Evolutionary conservation across 495 filamentous ascomycete species (phyloP).

Genomic region (Penicillium cosmopolitanum): DNA sequence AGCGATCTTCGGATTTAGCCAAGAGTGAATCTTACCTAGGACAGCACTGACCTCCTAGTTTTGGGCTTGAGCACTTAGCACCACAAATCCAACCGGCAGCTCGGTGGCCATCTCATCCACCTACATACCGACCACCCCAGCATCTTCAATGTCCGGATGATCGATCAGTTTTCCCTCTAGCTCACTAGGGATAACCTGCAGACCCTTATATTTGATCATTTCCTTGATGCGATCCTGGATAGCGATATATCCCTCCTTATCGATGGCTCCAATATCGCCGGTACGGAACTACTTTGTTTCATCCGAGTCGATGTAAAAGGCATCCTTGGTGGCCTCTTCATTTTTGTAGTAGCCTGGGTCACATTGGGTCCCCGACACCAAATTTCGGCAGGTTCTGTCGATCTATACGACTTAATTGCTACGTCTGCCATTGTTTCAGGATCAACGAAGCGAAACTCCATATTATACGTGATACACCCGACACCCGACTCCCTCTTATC

Average conservation of each 20-base stretch:
- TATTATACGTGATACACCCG: slow-evolving; percentile 59
- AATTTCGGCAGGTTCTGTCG: too few relatives aligned
- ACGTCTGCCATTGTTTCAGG: slow-evolving; percentile 32
- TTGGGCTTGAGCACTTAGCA: too few relatives aligned
- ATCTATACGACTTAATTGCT: too few relatives aligned
- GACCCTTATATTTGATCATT: slow-evolving; percentile 78
- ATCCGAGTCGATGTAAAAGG: neutral
- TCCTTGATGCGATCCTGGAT: slow-evolving; percentile 79
- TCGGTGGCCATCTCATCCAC: slow-evolving; percentile 50
- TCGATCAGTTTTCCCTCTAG: slow-evolving; percentile 68
- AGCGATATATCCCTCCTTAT: slow-evolving; percentile 54
- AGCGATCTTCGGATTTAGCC: too few relatives aligned
- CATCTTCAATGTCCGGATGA: slow-evolving; percentile 70
- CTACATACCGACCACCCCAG: slow-evolving; percentile 67
- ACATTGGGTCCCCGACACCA: too few relatives aligned
- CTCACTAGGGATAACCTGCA: slow-evolving; percentile 79
- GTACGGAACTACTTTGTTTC: neutral
- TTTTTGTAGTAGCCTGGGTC: too few relatives aligned
- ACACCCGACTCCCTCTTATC: slow-evolving; percentile 60
- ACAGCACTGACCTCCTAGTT: too few relatives aligned
- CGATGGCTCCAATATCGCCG: slow-evolving; percentile 11
- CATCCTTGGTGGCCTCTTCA: too few relatives aligned
- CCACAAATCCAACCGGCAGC: too few relatives aligned
- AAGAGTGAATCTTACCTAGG: too few relatives aligned
- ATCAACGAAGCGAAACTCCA: slow-evolving; percentile 61